Evolutionary conservation across 129 eudicot genomes (phyloP).

Genomic region (Erigeron canadensis): DNA sequence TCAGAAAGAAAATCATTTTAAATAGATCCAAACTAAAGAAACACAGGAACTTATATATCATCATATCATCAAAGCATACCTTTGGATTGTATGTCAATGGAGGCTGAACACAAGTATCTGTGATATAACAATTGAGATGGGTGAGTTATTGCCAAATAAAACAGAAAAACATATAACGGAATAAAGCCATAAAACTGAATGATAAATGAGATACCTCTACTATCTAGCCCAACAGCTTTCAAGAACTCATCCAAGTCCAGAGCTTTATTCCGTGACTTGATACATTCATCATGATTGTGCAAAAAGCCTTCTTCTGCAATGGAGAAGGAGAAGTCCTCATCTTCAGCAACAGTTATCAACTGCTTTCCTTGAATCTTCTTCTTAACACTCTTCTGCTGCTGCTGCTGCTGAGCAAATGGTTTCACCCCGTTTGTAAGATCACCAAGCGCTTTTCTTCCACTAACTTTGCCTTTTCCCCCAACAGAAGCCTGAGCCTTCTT

Average conservation of each 20-base stretch:
- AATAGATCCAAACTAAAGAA: not conserved
- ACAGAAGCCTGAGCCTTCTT: conserved; percentile 27
- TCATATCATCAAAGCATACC: conserved; percentile 12
- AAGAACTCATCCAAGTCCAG: conserved; percentile 43
- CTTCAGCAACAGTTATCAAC: conserved; percentile 28
- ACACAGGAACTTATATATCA: not conserved
- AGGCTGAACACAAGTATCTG: conserved; percentile 21
- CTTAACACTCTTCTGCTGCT: conserved; percentile 34
- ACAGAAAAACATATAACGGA: not conserved
- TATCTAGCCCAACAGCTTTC: conserved; percentile 46
- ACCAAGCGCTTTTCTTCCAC: conserved; percentile 69
- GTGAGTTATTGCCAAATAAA: not conserved
- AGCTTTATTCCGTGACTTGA: conserved; percentile 41
- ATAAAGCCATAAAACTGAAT: not conserved
- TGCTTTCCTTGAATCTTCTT: conserved; percentile 41
- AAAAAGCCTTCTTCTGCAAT: conserved; percentile 52
- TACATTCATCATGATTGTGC: conserved; percentile 69
- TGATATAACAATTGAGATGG: conserved; percentile 13
- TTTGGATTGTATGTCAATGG: conserved; percentile 6
- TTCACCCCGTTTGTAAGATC: conserved; percentile 74
- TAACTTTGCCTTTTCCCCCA: conserved; percentile 17
- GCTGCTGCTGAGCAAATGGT: conserved; percentile 39
- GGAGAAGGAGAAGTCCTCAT: conserved; percentile 29
- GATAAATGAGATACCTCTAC: conserved; percentile 32
- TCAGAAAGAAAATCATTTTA: not conserved